These are phyloP conservation scores for Lachnellula occidentalis DNA, from an alignment of 2,329 filamentous ascomycete genomes.

Conservation along the genomic window DNA sequence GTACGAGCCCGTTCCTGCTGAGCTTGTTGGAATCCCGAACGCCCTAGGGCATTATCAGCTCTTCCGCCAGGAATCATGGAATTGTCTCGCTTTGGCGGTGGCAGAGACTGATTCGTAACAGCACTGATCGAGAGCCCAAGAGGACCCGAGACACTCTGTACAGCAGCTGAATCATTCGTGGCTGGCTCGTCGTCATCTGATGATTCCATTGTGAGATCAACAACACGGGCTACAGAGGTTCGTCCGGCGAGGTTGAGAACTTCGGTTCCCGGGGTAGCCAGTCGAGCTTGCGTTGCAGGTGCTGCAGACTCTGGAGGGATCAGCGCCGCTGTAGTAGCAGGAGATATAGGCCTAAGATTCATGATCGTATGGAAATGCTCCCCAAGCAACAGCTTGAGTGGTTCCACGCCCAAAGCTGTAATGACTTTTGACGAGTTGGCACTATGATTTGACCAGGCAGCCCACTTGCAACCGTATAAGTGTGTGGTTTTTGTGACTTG, in stretches of 20 bases:
- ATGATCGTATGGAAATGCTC: background rate
- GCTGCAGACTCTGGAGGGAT: background rate
- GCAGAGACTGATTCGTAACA: background rate
- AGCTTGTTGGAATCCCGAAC: too few species aligned
- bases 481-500: background rate
- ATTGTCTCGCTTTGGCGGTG: background rate
- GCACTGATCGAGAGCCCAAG: background rate
- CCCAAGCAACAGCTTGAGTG: background rate
- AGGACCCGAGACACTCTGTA: background rate
- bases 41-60: too few species aligned
- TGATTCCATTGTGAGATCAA: background rate
- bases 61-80: background rate
- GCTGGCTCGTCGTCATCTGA: background rate
- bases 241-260: background rate
- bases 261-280: background rate
- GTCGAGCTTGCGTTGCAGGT: background rate
- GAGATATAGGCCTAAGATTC: background rate
- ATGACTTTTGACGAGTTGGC: background rate
- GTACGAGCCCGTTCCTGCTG: too few species aligned
- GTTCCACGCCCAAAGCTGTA: background rate
- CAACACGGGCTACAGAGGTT: background rate
- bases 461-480: background rate
- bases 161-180: too few species aligned
- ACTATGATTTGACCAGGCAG: too few species aligned
- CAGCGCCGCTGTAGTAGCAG: background rate